phyloP scores from a whole-genome alignment of 805 yeast species.

The Saturnispora dispora region DNA sequence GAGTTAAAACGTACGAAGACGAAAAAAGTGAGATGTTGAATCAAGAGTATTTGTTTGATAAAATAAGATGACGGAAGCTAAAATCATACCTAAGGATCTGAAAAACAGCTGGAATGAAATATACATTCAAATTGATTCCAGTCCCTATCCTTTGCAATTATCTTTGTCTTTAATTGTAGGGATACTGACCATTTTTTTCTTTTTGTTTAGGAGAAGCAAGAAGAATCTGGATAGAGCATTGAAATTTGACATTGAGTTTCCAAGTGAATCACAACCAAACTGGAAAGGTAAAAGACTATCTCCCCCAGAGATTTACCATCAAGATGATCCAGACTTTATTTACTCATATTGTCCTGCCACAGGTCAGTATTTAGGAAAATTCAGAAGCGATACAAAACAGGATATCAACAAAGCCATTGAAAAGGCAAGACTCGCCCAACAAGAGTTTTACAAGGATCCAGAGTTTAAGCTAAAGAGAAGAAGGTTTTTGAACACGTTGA shows the following conservation, averaged over 20 bases:
- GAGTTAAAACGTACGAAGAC: background rate
- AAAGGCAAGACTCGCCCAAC: conserved; percentile 48
- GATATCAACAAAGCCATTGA: conserved; percentile 63
- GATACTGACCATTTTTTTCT: conserved; percentile 17
- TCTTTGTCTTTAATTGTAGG: conserved; percentile 24
- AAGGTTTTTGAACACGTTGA: conserved; percentile 60
- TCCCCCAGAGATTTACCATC: conserved; percentile 49
- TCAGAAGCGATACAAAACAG: conserved; percentile 48
- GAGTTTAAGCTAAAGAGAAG: conserved; percentile 51
- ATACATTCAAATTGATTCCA: conserved; percentile 5
- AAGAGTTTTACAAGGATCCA: conserved; percentile 40
- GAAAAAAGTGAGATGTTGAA: background rate
- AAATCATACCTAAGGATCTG: background rate
- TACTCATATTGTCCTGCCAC: conserved; percentile 95
- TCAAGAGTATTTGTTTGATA: background rate
- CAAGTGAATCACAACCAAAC: conserved; percentile 74
- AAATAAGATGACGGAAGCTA: background rate
- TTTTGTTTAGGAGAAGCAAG: conserved; percentile 18
- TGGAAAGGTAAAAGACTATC: conserved; percentile 84
- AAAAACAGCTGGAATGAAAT: background rate
- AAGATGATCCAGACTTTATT: conserved; percentile 56
- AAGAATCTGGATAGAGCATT: conserved; percentile 27
- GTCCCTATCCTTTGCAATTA: conserved; percentile 22
- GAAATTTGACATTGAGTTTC: conserved; percentile 48
- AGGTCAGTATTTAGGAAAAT: conserved; percentile 76